Conservation (phyloP, 2,329 filamentous ascomycete genomes). For the Saccharata proteae region DNA sequence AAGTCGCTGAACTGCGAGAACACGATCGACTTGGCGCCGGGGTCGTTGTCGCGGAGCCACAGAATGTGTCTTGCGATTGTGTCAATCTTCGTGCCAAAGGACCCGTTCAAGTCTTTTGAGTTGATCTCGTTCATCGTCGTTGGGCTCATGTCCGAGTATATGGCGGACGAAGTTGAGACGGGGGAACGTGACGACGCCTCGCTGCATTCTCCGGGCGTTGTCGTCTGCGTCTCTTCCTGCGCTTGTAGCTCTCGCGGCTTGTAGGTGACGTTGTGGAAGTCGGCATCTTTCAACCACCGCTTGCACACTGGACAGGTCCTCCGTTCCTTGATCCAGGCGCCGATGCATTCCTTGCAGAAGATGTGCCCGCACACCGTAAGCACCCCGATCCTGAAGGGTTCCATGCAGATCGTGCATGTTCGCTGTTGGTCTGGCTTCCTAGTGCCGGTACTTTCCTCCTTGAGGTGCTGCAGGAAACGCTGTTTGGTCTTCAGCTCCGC, state of each 20-base stretch:
- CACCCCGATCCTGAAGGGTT: conserved; percentile 62
- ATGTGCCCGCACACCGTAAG: conserved; percentile 83
- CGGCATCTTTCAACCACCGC: conserved; percentile 44
- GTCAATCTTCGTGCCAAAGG: conserved; percentile 85
- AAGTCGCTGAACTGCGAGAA: conserved; percentile 88
- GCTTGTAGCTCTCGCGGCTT: conserved; percentile 64
- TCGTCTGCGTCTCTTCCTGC: conserved; percentile 40
- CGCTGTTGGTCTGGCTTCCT: conserved; percentile 48
- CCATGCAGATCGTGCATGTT: conserved; percentile 79
- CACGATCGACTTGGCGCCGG: conserved; percentile 81
- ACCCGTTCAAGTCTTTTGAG: conserved; percentile 59
- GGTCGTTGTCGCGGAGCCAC: conserved; percentile 74
- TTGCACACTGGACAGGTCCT: conserved; percentile 81
- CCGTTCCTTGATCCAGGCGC: conserved; percentile 62
- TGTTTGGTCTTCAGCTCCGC: conserved; percentile 57
- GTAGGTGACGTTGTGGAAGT: conserved; percentile 75
- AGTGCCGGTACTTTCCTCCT: conserved; percentile 50
- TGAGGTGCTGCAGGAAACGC: conserved; percentile 56
- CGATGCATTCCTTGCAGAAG: conserved; percentile 82
- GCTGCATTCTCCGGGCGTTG: conserved; percentile 10
- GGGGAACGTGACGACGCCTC: too few relatives aligned
- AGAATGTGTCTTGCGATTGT: conserved; percentile 59
- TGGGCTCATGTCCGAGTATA: conserved; percentile 62
- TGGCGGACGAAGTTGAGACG: conserved; percentile 15
- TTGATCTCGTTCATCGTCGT: conserved; percentile 69